Conservation (phyloP, 2,329 filamentous ascomycete species). For the Plectosphaerella sp. region DNA sequence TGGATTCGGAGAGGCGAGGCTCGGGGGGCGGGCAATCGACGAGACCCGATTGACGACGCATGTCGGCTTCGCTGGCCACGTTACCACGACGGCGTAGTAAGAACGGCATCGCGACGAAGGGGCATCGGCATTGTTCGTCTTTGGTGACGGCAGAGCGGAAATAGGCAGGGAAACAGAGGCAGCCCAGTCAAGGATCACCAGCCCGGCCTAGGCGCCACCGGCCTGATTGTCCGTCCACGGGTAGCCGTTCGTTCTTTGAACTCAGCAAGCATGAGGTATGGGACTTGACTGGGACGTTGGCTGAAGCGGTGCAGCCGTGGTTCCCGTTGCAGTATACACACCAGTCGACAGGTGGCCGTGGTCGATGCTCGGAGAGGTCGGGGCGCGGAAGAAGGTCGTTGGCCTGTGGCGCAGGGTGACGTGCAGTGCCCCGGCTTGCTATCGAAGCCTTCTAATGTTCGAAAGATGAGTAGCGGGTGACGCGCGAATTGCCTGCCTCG, state of each 20-base stretch:
- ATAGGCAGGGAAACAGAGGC: conserved; percentile 1
- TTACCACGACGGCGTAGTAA: conserved; percentile 54
- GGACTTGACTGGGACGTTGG: too few species aligned
- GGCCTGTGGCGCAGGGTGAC: too few species aligned
- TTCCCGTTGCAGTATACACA: too few species aligned
- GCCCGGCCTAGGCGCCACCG: background rate
- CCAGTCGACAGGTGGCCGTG: too few species aligned
- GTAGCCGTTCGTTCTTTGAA: background rate
- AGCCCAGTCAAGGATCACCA: background rate
- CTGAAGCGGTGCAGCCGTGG: too few species aligned
- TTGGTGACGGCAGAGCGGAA: conserved; percentile 5
- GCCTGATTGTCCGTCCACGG: background rate
- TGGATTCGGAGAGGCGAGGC: conserved; percentile 13
- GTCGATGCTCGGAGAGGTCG: too few species aligned
- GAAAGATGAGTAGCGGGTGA: too few species aligned
- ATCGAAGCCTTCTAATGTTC: too few species aligned
- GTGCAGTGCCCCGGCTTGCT: too few species aligned
- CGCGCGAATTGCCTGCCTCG: too few species aligned
- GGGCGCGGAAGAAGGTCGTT: too few species aligned
- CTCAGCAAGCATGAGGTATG: background rate
- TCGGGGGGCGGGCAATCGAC: conserved; percentile 20
- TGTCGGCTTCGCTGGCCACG: conserved; percentile 55
- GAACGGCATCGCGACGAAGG: conserved; percentile 49
- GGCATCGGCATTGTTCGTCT: conserved; percentile 32
- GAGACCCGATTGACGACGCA: conserved; percentile 46